Evolutionary conservation across 495 filamentous ascomycete species (phyloP), one percentile per base, ranked within the genome.

Genomic region (Penicillium desertorum): DNA sequence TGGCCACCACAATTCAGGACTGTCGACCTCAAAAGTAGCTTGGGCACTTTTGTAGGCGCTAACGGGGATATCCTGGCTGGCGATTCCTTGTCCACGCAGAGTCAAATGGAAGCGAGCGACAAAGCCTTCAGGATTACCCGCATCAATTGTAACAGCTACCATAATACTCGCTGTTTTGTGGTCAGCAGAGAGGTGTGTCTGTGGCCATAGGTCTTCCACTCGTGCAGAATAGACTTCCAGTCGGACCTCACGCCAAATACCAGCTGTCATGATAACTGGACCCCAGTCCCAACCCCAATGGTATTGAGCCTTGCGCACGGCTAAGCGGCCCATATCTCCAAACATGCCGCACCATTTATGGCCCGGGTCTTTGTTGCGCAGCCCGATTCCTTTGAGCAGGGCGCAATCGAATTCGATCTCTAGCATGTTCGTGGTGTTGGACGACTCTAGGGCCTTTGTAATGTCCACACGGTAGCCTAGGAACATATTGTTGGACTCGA

Each of bases 221-320:
- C 44, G 44, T 9, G 44, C 44, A n/a, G 44, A 45, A 16, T 20
- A 20, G 19, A 20, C 0, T 12, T 44, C 19, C 19, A 44, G 10
- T 23, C 42, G 19, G 9, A 23, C 17, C 11, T 20, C n/a, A 4
- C 17, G 41, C 41, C 41, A 43, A 19, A 90, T 90, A 11, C n/a
- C 41, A 22, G 41, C 7, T n/a, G 23, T 29, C 44, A n/a, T n/a
- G 5, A 27, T 29, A 2, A 29, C 7, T 8, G 41, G 22, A 9
- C 91, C 91, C 91, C 90, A 96, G 60, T 96, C 91, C 91, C 91
- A 96, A 32, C 91, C 91, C 88, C 92, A 94, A 66, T 94, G 90
- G 63, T 95, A 96, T 71, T 95, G 91, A 2, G 88, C 86, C 66
- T 92, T 96, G 59, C 88, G 78, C 12, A 90, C 88, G 14, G 83